Percentiles rank a stretch among this genome's conserved stretches.
Evolutionary conservation across 345 rosid species (phyloP).

Genomic region (Gossypium longicalyx): DNA sequence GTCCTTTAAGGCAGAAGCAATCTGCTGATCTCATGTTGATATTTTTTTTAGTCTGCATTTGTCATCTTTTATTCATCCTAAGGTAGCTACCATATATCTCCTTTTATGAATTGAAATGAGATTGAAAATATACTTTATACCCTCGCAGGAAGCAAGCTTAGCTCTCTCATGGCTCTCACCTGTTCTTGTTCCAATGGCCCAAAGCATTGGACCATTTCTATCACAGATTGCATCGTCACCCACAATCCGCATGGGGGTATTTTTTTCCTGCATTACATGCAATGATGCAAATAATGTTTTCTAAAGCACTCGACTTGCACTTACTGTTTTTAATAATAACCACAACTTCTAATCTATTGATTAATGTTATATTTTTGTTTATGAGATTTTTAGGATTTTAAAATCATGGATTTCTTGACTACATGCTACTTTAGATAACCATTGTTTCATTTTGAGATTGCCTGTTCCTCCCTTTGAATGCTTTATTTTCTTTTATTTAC

Average conservation of each 20-base stretch:
- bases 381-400: neutral
- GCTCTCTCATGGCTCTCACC: slow-evolving; percentile 94
- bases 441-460: neutral
- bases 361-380: neutral
- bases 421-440: neutral
- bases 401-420: neutral
- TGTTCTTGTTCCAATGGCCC: slow-evolving; percentile 86
- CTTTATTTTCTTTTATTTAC: too few relatives aligned
- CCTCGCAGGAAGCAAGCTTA: slow-evolving; percentile 75
- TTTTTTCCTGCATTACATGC: neutral
- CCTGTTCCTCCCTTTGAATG: too few relatives aligned
- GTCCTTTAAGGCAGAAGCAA: neutral
- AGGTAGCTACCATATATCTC: neutral
- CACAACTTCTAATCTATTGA: neutral
- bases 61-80: neutral
- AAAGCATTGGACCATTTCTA: slow-evolving; percentile 81
- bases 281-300: neutral
- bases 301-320: neutral
- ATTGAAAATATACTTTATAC: slow-evolving; percentile 17
- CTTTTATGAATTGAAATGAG: slow-evolving; percentile 5
- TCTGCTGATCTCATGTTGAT: neutral
- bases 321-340: neutral
- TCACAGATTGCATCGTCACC: slow-evolving; percentile 70
- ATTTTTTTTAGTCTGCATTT: neutral
- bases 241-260: slow-evolving; percentile 78